A percentile compares a stretch with the other conserved stretches of the same genome.
phyloP scores from a whole-genome alignment of 2,329 filamentous ascomycete genomes.

The Colletotrichum gigasporum region DNA sequence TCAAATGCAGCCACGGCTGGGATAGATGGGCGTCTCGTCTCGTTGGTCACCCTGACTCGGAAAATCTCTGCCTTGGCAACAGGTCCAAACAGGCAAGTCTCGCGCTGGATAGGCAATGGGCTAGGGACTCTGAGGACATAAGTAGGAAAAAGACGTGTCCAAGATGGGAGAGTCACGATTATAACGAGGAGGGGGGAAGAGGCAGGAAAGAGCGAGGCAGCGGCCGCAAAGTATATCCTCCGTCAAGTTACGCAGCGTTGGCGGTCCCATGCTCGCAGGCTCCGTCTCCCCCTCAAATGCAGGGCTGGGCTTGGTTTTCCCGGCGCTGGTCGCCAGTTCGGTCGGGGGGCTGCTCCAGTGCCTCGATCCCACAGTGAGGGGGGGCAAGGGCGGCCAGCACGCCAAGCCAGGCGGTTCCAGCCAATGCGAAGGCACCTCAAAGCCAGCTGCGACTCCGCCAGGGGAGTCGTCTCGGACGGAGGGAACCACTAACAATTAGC shows the following conservation, averaged over 20 bases:
- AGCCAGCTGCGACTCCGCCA: conserved; percentile 25
- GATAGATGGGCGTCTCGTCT: conserved; percentile 11
- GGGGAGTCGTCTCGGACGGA: conserved; percentile 31
- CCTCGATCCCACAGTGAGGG: conserved; percentile 20
- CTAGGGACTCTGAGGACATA: no score
- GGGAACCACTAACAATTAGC: conserved; percentile 28
- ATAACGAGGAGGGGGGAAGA: conserved; percentile 10
- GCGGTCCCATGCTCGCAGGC: conserved; percentile 10
- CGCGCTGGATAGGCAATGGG: no score
- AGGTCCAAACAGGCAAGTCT: background rate
- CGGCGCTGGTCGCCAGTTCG: conserved; percentile 21
- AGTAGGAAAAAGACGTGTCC: background rate
- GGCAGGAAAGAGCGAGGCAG: background rate
- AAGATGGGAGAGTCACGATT: background rate
- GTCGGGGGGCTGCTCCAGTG: conserved; percentile 15
- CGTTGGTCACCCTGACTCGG: conserved; percentile 8
- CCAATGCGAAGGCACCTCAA: conserved; percentile 30
- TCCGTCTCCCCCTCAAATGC: background rate
- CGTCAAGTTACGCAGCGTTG: conserved; percentile 16
- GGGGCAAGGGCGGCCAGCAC: conserved; percentile 20
- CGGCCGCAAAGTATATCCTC: conserved; percentile 14
- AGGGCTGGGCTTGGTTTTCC: conserved; percentile 16
- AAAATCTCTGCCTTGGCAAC: conserved; percentile 29
- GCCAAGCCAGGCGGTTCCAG: conserved; percentile 24
- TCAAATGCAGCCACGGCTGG: conserved; percentile 28